phyloP scores from a whole-genome alignment of 2,329 filamentous ascomycete species.

The Penicillium sp. region DNA sequence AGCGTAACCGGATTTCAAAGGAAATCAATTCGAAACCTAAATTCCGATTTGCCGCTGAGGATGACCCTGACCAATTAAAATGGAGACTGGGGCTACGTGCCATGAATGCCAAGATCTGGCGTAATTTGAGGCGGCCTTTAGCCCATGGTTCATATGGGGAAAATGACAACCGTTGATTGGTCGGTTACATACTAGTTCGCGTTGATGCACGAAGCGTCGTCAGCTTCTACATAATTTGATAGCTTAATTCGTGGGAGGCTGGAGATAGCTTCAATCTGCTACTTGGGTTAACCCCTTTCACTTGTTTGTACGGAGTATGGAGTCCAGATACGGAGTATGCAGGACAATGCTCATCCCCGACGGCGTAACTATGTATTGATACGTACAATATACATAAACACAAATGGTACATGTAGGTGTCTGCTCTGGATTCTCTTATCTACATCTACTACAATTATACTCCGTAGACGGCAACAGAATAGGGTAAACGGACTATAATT shows the following conservation, averaged over 20 bases:
- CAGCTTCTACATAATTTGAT: not conserved
- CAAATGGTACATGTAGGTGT: not conserved
- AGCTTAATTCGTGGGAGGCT: not conserved
- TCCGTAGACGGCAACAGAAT: not conserved
- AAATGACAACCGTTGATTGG: not conserved
- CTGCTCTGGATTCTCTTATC: not conserved
- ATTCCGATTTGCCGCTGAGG: not conserved
- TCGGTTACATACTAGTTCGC: not conserved
- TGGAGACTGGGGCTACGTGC: not conserved
- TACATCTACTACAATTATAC: not conserved
- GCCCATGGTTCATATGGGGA: not conserved
- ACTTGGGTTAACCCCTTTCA: not conserved
- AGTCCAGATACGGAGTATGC: not conserved
- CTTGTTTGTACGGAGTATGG: not conserved
- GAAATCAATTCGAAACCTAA: not conserved
- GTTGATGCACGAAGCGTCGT: slow-evolving; percentile 1
- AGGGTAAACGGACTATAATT: not conserved
- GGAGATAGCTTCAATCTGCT: slow-evolving; percentile 5
- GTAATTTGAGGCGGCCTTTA: slow-evolving; percentile 7
- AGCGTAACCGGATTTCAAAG: not conserved
- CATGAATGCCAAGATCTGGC: slow-evolving; percentile 1
- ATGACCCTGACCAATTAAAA: not conserved
- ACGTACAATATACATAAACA: not conserved
- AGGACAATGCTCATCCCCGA: not conserved
- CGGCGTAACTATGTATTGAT: not conserved